A percentile compares a stretch with the other conserved stretches of the same genome.
Conservation (phyloP, 345 rosid species). For the Sisymbrium altissimum region DNA sequence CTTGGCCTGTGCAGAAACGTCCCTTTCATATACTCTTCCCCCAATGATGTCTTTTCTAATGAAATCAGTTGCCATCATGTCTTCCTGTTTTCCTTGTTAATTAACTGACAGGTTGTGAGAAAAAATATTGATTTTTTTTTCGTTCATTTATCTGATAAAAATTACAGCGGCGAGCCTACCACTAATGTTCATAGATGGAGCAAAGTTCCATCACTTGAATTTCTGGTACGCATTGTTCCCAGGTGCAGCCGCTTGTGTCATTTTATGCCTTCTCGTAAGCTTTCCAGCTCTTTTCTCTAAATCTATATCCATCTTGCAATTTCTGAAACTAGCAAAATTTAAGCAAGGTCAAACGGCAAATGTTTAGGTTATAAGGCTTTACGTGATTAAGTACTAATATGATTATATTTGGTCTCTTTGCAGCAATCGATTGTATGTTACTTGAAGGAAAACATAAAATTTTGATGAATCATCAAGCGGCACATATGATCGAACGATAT, state of each 20-base stretch:
- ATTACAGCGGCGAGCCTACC: conserved; percentile 89
- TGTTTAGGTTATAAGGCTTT: neutral
- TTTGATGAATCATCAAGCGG: conserved; percentile 39
- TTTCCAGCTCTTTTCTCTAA: neutral
- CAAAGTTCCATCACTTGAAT: conserved; percentile 65
- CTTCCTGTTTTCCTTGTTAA: neutral
- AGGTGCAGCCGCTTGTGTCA: conserved; percentile 77
- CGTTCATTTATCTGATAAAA: neutral
- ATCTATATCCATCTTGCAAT: no score
- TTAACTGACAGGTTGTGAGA: neutral
- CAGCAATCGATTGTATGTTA: conserved; percentile 83
- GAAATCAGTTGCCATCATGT: neutral
- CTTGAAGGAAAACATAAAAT: conserved; percentile 70
- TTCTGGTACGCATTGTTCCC: conserved; percentile 85
- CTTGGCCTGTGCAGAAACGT: neutral
- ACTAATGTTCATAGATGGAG: conserved; percentile 79
- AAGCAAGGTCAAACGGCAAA: neutral
- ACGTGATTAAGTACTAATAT: conserved; percentile 2
- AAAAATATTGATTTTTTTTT: neutral
- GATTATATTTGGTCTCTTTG: conserved; percentile 14
- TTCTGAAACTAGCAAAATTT: no score
- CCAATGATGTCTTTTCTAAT: neutral
- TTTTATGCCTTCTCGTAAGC: conserved; percentile 73
- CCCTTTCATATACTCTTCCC: neutral
- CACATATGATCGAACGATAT: neutral